Evolutionary conservation across 768 basidiomycete genomes (phyloP).

Genomic region (Amanita pallidorosea): DNA sequence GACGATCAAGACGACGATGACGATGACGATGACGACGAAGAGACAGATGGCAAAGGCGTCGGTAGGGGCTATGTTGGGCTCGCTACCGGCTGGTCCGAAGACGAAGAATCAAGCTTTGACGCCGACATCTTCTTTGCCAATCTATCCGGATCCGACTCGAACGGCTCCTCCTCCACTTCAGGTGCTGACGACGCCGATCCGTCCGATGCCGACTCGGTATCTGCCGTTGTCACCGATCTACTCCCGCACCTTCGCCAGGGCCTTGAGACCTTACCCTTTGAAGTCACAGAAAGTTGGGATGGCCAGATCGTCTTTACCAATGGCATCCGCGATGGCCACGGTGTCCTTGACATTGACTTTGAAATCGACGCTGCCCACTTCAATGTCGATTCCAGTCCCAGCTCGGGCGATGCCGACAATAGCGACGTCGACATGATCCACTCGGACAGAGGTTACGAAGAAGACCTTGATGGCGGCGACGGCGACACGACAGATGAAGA

Average conservation of each 20-base stretch:
- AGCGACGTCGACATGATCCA: slow-evolving; percentile 42
- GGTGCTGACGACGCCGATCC: slow-evolving; percentile 25
- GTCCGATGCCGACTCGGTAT: slow-evolving; percentile 28
- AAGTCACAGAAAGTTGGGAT: slow-evolving; percentile 65
- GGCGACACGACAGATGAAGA: slow-evolving; percentile 82
- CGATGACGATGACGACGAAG: slow-evolving; percentile 29
- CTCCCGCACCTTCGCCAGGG: slow-evolving; percentile 19
- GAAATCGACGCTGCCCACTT: slow-evolving; percentile 50
- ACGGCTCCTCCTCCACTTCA: slow-evolving; percentile 15
- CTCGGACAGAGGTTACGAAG: slow-evolving; percentile 32
- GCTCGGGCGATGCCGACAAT: slow-evolving; percentile 25
- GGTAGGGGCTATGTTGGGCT: slow-evolving; percentile 45
- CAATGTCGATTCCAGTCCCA: slow-evolving; percentile 35
- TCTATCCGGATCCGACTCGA: slow-evolving; percentile 44
- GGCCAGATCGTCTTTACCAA: slow-evolving; percentile 69
- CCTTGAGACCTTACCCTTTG: slow-evolving; percentile 39
- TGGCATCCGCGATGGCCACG: slow-evolving; percentile 41
- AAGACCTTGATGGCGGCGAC: slow-evolving; percentile 41
- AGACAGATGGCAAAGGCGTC: slow-evolving; percentile 31
- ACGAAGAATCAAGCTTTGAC: slow-evolving; percentile 71
- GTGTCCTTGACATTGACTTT: slow-evolving; percentile 61
- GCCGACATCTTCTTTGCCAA: slow-evolving; percentile 81
- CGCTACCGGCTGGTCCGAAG: slow-evolving; percentile 70
- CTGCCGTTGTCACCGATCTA: slow-evolving; percentile 18
- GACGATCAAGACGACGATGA: slow-evolving; percentile 44